A percentile compares a stretch with the other conserved stretches of the same genome.
Evolutionary conservation across 345 rosid genomes (phyloP).

Genomic region (Salix dunnii): DNA sequence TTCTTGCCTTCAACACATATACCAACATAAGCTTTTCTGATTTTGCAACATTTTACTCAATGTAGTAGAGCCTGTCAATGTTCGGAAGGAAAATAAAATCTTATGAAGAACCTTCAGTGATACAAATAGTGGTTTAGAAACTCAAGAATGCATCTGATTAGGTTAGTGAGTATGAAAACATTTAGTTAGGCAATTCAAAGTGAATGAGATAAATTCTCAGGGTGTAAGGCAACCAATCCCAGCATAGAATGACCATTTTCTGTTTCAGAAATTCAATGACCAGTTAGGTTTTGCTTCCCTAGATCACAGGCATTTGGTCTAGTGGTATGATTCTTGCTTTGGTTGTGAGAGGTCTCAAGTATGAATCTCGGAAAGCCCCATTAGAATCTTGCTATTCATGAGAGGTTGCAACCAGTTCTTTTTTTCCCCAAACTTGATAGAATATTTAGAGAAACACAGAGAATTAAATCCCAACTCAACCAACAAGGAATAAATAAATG

Average conservation of each 20-base stretch:
- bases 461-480: background rate
- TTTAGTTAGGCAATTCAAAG: background rate
- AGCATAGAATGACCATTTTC: background rate
- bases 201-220: background rate
- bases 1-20: background rate
- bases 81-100: background rate
- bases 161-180: background rate
- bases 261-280: background rate
- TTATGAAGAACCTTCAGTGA: background rate
- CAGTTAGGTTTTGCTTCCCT: background rate
- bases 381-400: background rate
- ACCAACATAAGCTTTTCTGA: background rate
- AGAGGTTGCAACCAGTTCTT: background rate
- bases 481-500: background rate
- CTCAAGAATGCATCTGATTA: background rate
- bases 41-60: background rate
- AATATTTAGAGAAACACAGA: background rate
- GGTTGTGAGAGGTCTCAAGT: conserved; percentile 78
- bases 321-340: conserved; percentile 85
- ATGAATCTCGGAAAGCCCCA: conserved; percentile 66
- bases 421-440: background rate
- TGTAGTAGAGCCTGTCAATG: background rate
- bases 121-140: background rate
- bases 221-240: background rate
- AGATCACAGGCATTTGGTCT: conserved; percentile 54